phyloP scores from a whole-genome alignment of 352 stramenopile genomes.

The Peronospora belbahrii region DNA sequence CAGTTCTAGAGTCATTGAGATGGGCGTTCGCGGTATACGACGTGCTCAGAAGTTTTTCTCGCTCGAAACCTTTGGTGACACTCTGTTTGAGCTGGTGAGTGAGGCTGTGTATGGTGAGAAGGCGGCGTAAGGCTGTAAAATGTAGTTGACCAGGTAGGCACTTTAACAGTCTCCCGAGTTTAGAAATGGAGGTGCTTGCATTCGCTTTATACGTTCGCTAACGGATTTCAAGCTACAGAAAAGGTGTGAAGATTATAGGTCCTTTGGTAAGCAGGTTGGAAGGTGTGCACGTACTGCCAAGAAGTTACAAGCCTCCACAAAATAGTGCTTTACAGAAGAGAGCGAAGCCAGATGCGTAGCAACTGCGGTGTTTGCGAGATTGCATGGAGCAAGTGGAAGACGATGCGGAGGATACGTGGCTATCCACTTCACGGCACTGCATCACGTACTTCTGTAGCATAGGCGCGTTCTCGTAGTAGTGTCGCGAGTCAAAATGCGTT shows the following conservation, averaged over 20 bases:
- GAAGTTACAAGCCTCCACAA: conserved; percentile 12
- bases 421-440: conserved; percentile 47
- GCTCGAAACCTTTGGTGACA: conserved; percentile 65
- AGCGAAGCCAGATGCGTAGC: conserved; percentile 5
- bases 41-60: conserved; percentile 59
- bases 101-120: conserved; percentile 32
- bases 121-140: conserved; percentile 5
- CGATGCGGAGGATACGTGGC: conserved; percentile 19
- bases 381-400: conserved; percentile 23
- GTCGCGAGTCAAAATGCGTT: conserved; percentile 73
- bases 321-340: conserved; percentile 23
- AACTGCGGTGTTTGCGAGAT: conserved; percentile 11
- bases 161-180: conserved; percentile 2
- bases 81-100: conserved; percentile 41
- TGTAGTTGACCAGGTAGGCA: background rate
- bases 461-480: conserved; percentile 81
- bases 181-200: conserved; percentile 4
- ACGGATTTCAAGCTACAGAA: conserved; percentile 16
- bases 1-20: conserved; percentile 23
- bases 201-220: conserved; percentile 18
- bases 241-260: conserved; percentile 9
- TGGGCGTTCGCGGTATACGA: conserved; percentile 43
- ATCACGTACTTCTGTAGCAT: conserved; percentile 84
- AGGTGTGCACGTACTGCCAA: background rate
- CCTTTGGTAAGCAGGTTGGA: conserved; percentile 5